phyloP scores from a whole-genome alignment of 495 filamentous ascomycete species.

The Aspergillus funiculosus region DNA sequence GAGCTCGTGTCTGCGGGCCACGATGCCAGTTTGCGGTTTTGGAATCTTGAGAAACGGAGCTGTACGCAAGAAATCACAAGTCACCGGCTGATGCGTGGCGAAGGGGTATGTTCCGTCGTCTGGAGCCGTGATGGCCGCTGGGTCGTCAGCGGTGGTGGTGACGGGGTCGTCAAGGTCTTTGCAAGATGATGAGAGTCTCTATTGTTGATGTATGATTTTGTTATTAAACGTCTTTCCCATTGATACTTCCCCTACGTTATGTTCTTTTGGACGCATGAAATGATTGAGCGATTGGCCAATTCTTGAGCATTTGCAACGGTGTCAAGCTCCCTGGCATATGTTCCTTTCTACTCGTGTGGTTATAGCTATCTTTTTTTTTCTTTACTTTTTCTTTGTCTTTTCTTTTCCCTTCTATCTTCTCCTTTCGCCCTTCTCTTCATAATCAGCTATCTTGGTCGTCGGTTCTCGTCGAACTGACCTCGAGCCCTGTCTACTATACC shows the following conservation, averaged over 20 bases:
- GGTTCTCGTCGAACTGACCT: neutral
- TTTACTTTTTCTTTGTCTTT: constrained; percentile 26
- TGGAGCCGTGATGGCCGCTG: constrained; percentile 93
- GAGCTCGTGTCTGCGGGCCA: constrained; percentile 96
- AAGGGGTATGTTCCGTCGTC: constrained; percentile 85
- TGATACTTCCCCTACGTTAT: constrained; percentile 26
- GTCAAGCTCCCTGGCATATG: constrained; percentile 36
- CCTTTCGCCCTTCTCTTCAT: neutral
- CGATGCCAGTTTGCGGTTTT: constrained; percentile 91
- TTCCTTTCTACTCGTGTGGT: constrained; percentile 33
- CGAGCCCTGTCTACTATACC: constrained; percentile 10
- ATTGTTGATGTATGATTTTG: constrained; percentile 35
- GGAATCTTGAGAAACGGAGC: constrained; percentile 89
- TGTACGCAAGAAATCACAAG: constrained; percentile 92
- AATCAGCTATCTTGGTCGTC: constrained; percentile 2
- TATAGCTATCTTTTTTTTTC: constrained; percentile 25
- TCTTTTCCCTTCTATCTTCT: constrained; percentile 13
- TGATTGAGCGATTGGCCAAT: constrained; percentile 41
- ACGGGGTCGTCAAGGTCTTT: constrained; percentile 96
- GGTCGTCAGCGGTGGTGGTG: constrained; percentile 93
- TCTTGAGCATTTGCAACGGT: constrained; percentile 44
- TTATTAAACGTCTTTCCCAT: constrained; percentile 17
- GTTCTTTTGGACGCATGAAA: constrained; percentile 38
- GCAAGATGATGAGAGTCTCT: constrained; percentile 45
- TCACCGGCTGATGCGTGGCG: constrained; percentile 86